These are phyloP conservation scores for Balamuthia mandrillaris DNA, from an alignment of 208 protist species.

Conservation along the genomic window DNA sequence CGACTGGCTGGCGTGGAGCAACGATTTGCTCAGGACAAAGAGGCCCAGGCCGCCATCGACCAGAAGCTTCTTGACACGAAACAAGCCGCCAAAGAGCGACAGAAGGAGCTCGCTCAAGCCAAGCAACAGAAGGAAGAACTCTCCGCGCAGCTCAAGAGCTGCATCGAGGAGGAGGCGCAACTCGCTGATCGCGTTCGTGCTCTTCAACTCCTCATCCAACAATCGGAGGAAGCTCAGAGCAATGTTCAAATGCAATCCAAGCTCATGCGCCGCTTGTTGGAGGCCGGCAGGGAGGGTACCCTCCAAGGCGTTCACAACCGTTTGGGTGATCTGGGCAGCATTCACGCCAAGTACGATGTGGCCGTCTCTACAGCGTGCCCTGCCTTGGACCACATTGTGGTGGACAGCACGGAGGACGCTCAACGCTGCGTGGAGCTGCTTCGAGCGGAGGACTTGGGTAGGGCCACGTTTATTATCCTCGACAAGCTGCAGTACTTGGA, in stretches of 20 bases:
- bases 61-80: background rate
- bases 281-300: conserved; percentile 39
- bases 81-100: background rate
- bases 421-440: conserved; percentile 85
- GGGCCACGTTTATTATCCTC: conserved; percentile 96
- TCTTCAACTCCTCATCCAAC: background rate
- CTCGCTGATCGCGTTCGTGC: background rate
- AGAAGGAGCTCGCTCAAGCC: background rate
- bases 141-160: background rate
- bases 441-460: conserved; percentile 87
- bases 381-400: conserved; percentile 94
- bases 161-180: background rate
- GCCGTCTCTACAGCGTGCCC: conserved; percentile 93
- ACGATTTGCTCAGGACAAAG: conserved; percentile 24
- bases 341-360: conserved; percentile 93
- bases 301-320: conserved; percentile 80
- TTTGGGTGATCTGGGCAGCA: conserved; percentile 95
- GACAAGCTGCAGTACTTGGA: conserved; percentile 81
- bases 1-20: conserved; percentile 26
- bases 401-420: conserved; percentile 89
- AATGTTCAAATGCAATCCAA: background rate
- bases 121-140: too few relatives aligned
- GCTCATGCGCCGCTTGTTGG: conserved; percentile 3
- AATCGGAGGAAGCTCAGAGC: background rate
- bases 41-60: background rate